phyloP scores from a whole-genome alignment of 2,329 filamentous ascomycete species.

The Mycosphaerella arachidis region DNA sequence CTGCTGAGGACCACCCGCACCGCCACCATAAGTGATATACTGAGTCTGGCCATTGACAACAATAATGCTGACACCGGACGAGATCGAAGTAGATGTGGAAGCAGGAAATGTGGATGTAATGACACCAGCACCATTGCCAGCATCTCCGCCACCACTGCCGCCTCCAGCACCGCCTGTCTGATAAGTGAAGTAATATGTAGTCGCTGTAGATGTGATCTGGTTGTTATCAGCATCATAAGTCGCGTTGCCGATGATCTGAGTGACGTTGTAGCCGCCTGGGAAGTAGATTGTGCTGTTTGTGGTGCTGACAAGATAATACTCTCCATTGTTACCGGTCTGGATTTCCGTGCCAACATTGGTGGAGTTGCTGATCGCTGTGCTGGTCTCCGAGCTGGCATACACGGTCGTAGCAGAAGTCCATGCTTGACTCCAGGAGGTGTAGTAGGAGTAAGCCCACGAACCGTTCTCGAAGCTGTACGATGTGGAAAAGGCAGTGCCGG shows the following conservation, averaged over 20 bases:
- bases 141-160: constrained; percentile 15
- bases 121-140: constrained; percentile 16
- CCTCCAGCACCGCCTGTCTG: constrained; percentile 22
- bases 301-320: constrained; percentile 13
- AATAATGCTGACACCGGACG: constrained; percentile 17
- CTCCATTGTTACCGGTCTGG: constrained; percentile 18
- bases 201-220: constrained; percentile 22
- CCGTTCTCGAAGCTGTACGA: constrained; percentile 21
- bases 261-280: constrained; percentile 22
- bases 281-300: constrained; percentile 17
- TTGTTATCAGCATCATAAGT: constrained; percentile 24
- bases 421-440: constrained; percentile 25
- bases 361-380: constrained; percentile 17
- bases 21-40: constrained; percentile 12
- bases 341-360: constrained; percentile 9
- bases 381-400: constrained; percentile 22
- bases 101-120: constrained; percentile 20
- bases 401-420: constrained; percentile 30
- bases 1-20: constrained; percentile 9
- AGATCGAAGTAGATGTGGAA: background rate
- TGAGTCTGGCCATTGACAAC: constrained; percentile 13
- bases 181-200: constrained; percentile 23
- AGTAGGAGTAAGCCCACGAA: constrained; percentile 30
- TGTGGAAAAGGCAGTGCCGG: constrained; percentile 28
- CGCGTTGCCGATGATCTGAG: constrained; percentile 19